Base-by-base conservation (phyloP, 163 green algal species). In the Chlamydomonas reinhardtii region DNA sequence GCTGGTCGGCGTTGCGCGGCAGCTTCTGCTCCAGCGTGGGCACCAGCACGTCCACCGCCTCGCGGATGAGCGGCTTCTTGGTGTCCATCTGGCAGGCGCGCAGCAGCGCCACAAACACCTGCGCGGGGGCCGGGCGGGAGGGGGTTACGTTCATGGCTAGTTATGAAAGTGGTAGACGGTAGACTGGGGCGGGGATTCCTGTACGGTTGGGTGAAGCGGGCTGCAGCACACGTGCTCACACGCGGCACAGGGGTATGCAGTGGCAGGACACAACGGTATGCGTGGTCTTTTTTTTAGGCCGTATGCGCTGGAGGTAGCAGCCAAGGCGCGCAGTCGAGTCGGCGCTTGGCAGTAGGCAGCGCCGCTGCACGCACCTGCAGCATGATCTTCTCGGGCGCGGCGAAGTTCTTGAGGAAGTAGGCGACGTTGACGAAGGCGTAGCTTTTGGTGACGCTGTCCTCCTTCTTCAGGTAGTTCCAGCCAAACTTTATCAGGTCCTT, bases 401-500 rank as follows among this genome's bases (percentile, higher is more conserved):
- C 86, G 83, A 97, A 98, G 65, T 92, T 91, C 29, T 94, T 90
- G 69, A 99, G 91, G 92, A 99, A 98, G 85, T 97, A 92, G 64
- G 94, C 94, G 8, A 98, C 94, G 84, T 95, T 97, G 3, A 98
- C 91, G 84, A 98, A 98, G 39, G 97, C 97, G 89, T 94, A 95
- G 79, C 93, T 94, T 89, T 97, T 97, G 86, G 88, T 94, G 54
- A 89, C 86, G 83, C 88, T 81, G 76, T 91, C 70, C 70, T 92
- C 81, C 90, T 90, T 84, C 90, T 97, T 97, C 22, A 99, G 92
- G 86, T 97, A 94, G 84, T 97, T 95, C 96, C 97, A 99, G 1
- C 93, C 94, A 85, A 97, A 98, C 86, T 98, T 96, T 68, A 99
- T 97, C 1, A 99, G 89, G 89, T 98, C 94, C 88, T 97, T 97